Evolutionary conservation across 2,329 filamentous ascomycete species (phyloP).

Genomic region (Colletotrichum salicis): DNA sequence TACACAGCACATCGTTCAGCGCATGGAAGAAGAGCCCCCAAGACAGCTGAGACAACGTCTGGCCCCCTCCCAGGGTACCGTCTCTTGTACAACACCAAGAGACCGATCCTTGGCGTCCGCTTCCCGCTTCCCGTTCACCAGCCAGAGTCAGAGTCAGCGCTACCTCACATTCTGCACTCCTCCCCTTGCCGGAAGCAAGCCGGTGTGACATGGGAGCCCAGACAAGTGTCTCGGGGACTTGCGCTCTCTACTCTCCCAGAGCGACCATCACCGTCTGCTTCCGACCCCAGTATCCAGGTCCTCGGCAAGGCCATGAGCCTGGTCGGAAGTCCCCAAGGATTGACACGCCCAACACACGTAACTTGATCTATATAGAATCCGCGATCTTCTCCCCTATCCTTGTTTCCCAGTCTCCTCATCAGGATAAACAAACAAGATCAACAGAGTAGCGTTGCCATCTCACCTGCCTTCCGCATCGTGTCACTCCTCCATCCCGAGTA

Average conservation of each 20-base stretch:
- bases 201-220: neutral
- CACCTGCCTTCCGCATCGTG: neutral
- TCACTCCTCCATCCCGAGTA: neutral
- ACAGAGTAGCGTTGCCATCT: neutral
- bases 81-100: neutral
- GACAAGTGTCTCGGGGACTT: slow-evolving; percentile 27
- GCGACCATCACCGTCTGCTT: neutral
- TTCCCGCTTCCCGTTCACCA: neutral
- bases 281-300: slow-evolving; percentile 17
- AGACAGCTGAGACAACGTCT: slow-evolving; percentile 1
- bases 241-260: neutral
- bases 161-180: neutral
- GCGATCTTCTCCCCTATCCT: neutral
- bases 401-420: neutral
- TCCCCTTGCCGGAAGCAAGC: neutral
- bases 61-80: neutral
- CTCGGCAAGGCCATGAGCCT: slow-evolving; percentile 5
- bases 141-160: neutral
- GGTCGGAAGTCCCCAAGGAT: neutral
- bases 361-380: slow-evolving; percentile 1
- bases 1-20: neutral
- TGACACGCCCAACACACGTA: neutral
- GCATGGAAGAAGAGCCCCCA: neutral
- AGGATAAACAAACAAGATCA: neutral
- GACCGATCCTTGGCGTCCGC: neutral